Evolutionary conservation across 202 grass and related monocot genomes (phyloP).

Genomic region (Thinopyrum obtusiflorum): DNA sequence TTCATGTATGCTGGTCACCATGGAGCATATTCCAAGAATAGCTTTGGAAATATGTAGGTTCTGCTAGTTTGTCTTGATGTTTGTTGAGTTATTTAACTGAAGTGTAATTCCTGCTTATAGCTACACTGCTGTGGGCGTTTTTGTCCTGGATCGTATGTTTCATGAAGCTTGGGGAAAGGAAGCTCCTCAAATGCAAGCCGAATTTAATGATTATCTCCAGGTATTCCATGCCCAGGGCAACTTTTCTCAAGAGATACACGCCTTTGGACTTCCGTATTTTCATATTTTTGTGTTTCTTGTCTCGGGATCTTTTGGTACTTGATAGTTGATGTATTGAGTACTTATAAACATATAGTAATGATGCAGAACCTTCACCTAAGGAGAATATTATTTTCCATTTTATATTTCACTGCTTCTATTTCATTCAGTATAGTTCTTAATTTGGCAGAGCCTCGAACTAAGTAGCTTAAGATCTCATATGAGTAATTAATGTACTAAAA

Average conservation of each 20-base stretch:
- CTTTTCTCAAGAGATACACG: not conserved
- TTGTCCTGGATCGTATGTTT: constrained; percentile 75
- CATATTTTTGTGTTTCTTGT: constrained; percentile 17
- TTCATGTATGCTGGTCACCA: no score
- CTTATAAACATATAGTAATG: not conserved
- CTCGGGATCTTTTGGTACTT: not conserved
- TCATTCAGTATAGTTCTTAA: not conserved
- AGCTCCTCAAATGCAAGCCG: constrained; percentile 70
- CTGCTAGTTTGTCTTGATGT: not conserved
- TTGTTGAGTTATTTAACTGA: constrained; percentile 31
- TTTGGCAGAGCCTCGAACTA: not conserved
- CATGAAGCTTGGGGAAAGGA: constrained; percentile 81
- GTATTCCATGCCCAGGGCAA: constrained; percentile 28
- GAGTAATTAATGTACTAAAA: no score
- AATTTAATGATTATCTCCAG: constrained; percentile 92
- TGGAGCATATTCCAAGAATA: constrained; percentile 78
- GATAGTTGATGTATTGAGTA: no score
- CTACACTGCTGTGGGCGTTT: constrained; percentile 84
- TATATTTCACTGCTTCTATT: not conserved
- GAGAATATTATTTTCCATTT: not conserved
- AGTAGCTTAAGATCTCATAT: not conserved
- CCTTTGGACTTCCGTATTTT: not conserved
- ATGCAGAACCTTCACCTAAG: not conserved
- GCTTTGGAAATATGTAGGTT: constrained; percentile 24
- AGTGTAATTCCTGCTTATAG: constrained; percentile 41